These are phyloP conservation scores for Blastocystis sp. DNA, from an alignment of 352 stramenopile genomes.

Conservation along the genomic window DNA sequence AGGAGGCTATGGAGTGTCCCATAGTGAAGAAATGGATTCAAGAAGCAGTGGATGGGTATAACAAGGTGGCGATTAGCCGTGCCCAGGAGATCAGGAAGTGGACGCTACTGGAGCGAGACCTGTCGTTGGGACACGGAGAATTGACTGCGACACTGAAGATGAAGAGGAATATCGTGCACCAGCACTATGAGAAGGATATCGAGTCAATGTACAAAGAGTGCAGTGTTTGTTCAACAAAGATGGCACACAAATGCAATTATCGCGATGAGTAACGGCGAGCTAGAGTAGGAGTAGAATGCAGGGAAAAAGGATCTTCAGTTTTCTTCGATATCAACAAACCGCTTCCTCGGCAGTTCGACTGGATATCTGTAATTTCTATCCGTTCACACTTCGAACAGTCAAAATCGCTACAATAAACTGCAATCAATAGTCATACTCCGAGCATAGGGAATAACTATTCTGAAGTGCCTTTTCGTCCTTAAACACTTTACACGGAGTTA, in stretches of 20 bases:
- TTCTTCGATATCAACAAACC: not conserved
- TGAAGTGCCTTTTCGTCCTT: slow-evolving; percentile 9
- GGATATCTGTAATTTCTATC: not conserved
- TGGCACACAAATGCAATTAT: not conserved
- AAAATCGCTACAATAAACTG: not conserved
- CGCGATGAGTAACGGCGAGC: not conserved
- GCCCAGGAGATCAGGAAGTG: slow-evolving; percentile 74
- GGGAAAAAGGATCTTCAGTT: not conserved
- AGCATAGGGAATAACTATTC: not conserved
- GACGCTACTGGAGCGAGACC: slow-evolving; percentile 77
- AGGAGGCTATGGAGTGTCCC: slow-evolving; percentile 69
- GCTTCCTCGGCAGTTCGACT: not conserved
- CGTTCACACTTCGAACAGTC: not conserved
- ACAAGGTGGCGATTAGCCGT: slow-evolving; percentile 63
- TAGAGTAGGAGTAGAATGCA: not conserved
- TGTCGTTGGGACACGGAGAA: slow-evolving; percentile 80
- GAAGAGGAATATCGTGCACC: slow-evolving; percentile 81
- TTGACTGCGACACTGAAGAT: slow-evolving; percentile 91
- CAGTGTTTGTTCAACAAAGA: slow-evolving; percentile 15
- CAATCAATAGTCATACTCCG: not conserved
- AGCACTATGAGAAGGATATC: slow-evolving; percentile 82
- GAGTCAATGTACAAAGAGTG: slow-evolving; percentile 75
- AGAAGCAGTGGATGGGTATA: slow-evolving; percentile 67
- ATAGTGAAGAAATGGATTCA: slow-evolving; percentile 75
- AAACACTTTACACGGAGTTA: slow-evolving; percentile 22